Conservation (phyloP, 208 protist species). For the Acanthamoeba lugdunensis region DNA sequence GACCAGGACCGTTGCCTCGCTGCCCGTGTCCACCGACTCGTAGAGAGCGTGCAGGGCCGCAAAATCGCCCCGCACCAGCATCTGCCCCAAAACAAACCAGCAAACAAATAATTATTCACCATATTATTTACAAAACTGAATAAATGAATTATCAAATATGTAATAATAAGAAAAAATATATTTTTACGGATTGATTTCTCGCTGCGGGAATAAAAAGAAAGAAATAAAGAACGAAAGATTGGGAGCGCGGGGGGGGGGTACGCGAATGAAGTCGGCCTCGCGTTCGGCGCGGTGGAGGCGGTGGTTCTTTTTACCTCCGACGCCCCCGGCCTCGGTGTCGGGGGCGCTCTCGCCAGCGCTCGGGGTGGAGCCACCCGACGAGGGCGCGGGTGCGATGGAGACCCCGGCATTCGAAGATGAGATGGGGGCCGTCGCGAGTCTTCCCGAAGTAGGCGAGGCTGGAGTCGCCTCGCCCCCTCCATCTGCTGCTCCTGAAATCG, state of each 20-base stretch:
- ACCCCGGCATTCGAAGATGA: background rate
- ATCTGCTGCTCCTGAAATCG: background rate
- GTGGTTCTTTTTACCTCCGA: slow-evolving; percentile 24
- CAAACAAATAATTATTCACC: background rate
- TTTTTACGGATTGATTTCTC: background rate
- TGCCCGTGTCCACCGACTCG: slow-evolving; percentile 41
- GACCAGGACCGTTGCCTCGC: slow-evolving; percentile 55
- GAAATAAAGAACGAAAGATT: background rate
- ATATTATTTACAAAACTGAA: background rate
- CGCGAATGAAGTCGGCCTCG: slow-evolving; percentile 47
- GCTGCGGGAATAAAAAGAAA: background rate
- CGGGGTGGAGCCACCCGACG: no score
- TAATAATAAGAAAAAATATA: background rate
- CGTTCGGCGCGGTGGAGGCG: slow-evolving; percentile 51
- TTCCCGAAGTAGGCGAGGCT: background rate
- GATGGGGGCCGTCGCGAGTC: background rate
- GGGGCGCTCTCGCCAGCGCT: no score
- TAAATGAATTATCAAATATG: background rate
- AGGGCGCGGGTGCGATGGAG: background rate
- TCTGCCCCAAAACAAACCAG: background rate
- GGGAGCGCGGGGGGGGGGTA: background rate
- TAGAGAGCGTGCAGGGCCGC: slow-evolving; percentile 50
- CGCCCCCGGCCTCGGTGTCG: background rate
- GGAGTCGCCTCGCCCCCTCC: background rate
- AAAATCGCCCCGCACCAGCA: slow-evolving; percentile 68